A percentile compares a stretch with the other conserved stretches of the same genome.
phyloP scores from a whole-genome alignment of 2,329 filamentous ascomycete species.

The Rhinocladiella mackenziei region DNA sequence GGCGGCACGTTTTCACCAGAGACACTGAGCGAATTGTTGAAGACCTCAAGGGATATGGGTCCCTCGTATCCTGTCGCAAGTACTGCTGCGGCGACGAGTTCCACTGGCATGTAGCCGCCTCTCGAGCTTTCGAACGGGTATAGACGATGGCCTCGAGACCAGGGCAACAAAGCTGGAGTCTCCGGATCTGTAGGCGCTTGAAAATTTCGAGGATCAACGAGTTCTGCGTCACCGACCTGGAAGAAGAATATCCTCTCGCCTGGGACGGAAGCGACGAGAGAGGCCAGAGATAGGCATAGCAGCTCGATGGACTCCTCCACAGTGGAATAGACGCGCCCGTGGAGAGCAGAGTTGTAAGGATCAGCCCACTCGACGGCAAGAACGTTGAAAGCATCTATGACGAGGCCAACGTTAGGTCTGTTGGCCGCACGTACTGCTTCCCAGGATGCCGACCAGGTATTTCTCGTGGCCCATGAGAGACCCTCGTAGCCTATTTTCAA shows the following conservation, averaged over 20 bases:
- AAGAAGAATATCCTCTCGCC: slow-evolving; percentile 36
- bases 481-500: slow-evolving; percentile 36
- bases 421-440: slow-evolving; percentile 35
- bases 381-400: slow-evolving; percentile 36
- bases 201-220: slow-evolving; percentile 30
- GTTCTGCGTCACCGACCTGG: slow-evolving; percentile 34
- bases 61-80: slow-evolving; percentile 34
- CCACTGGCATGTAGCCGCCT: slow-evolving; percentile 35
- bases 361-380: slow-evolving; percentile 36
- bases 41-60: slow-evolving; percentile 35
- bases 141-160: slow-evolving; percentile 34
- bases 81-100: slow-evolving; percentile 34
- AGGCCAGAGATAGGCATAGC: slow-evolving; percentile 29
- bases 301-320: slow-evolving; percentile 31
- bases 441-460: slow-evolving; percentile 36
- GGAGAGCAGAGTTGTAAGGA: slow-evolving; percentile 32
- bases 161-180: slow-evolving; percentile 32
- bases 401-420: slow-evolving; percentile 33
- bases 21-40: slow-evolving; percentile 32
- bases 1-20: slow-evolving; percentile 25
- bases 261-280: slow-evolving; percentile 31
- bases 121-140: slow-evolving; percentile 31
- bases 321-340: slow-evolving; percentile 33
- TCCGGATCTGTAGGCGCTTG: slow-evolving; percentile 26
- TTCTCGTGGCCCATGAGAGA: slow-evolving; percentile 34